These are phyloP conservation scores for Botryotinia convoluta DNA, from an alignment of 2,329 filamentous ascomycete genomes.

Conservation along the genomic window DNA sequence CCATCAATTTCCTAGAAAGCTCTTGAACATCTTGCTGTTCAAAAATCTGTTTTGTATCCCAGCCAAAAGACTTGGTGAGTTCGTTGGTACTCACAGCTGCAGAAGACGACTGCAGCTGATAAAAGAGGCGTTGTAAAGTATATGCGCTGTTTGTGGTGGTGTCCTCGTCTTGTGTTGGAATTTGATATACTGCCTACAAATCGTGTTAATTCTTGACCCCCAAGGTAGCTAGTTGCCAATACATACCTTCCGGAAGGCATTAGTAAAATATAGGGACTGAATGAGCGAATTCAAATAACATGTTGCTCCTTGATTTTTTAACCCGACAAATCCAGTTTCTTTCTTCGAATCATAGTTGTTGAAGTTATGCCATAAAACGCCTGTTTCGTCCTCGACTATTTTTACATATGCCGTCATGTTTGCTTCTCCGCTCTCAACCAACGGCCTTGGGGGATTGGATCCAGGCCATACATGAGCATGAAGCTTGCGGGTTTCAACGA, in stretches of 20 bases:
- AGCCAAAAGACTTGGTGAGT: slow-evolving; percentile 93
- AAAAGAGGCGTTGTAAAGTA: slow-evolving; percentile 89
- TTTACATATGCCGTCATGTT: slow-evolving; percentile 82
- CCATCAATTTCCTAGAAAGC: slow-evolving; percentile 93
- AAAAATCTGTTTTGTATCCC: slow-evolving; percentile 97
- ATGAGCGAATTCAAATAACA: slow-evolving; percentile 84
- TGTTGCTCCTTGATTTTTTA: slow-evolving; percentile 94
- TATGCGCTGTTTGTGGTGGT: slow-evolving; percentile 86
- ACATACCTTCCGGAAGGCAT: slow-evolving; percentile 83
- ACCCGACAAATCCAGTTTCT: slow-evolving; percentile 92
- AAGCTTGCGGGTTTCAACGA: slow-evolving; percentile 82
- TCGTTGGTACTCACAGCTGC: slow-evolving; percentile 86
- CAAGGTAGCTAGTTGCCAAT: neutral
- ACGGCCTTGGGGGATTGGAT: slow-evolving; percentile 53
- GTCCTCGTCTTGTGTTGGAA: slow-evolving; percentile 84
- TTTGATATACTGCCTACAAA: slow-evolving; percentile 84
- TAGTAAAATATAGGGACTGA: slow-evolving; percentile 83
- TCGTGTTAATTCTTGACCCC: slow-evolving; percentile 21
- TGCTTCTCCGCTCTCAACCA: slow-evolving; percentile 73
- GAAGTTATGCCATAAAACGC: slow-evolving; percentile 88
- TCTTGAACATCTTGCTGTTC: slow-evolving; percentile 99
- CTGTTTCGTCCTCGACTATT: slow-evolving; percentile 81
- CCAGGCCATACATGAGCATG: slow-evolving; percentile 77
- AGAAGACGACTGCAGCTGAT: slow-evolving; percentile 84
- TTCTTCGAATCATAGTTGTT: slow-evolving; percentile 98